Evolutionary conservation across 495 filamentous ascomycete genomes (phyloP).

Genomic region (Trichoderma erinaceum): DNA sequence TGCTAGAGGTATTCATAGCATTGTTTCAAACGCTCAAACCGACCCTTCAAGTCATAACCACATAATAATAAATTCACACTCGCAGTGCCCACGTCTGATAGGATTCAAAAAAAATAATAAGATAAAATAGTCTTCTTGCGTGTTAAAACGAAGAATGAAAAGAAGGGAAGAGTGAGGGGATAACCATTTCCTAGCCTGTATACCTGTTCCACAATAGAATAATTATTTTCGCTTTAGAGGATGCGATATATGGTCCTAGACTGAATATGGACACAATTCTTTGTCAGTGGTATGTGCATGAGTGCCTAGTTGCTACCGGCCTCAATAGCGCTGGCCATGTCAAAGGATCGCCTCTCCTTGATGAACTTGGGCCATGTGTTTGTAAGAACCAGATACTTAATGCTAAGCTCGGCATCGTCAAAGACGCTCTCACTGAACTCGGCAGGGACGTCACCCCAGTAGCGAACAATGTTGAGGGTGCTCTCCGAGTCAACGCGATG

Average conservation of each 20-base stretch:
- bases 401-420: slow-evolving; percentile 47
- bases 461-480: slow-evolving; percentile 17
- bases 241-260: not conserved
- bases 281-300: not conserved
- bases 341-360: slow-evolving; percentile 13
- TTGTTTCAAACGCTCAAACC: not conserved
- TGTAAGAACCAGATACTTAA: slow-evolving; percentile 56
- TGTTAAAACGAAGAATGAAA: not conserved
- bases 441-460: slow-evolving; percentile 33
- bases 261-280: not conserved
- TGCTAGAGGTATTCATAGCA: not conserved
- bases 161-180: not conserved
- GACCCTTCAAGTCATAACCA: not conserved
- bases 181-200: not conserved
- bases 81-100: not conserved
- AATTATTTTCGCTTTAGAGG: not conserved
- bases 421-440: slow-evolving; percentile 47
- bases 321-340: slow-evolving; percentile 3
- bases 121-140: not conserved
- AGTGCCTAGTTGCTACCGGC: not conserved
- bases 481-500: not conserved
- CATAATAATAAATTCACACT: not conserved
- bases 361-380: slow-evolving; percentile 60
- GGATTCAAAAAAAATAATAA: not conserved
- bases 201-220: not conserved